These are phyloP conservation scores for Fonsecaea pugnacius DNA, from an alignment of 2,329 filamentous ascomycete species.

Conservation along the genomic window DNA sequence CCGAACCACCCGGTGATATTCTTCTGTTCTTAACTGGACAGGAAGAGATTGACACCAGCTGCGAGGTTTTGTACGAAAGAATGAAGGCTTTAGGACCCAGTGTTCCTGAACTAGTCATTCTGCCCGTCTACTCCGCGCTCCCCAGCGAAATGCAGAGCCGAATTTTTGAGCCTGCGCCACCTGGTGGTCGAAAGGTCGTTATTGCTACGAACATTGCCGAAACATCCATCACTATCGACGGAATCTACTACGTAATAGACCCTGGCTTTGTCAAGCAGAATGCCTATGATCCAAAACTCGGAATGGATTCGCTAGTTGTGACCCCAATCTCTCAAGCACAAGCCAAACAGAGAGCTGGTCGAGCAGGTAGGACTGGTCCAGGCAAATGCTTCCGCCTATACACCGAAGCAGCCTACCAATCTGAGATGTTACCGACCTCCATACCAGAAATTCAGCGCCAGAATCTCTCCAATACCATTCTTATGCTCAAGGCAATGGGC, in stretches of 20 bases:
- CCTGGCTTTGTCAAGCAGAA: conserved; percentile 98
- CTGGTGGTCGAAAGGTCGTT: conserved; percentile 86
- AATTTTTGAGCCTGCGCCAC: conserved; percentile 91
- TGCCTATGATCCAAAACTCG: conserved; percentile 93
- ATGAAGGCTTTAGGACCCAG: conserved; percentile 93
- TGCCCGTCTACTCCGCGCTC: conserved; percentile 94
- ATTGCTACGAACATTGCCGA: conserved; percentile 99
- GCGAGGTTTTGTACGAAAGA: conserved; percentile 88
- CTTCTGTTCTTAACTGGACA: conserved; percentile 96
- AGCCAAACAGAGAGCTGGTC: conserved; percentile 89
- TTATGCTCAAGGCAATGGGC: conserved; percentile 99
- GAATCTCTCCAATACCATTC: conserved; percentile 87
- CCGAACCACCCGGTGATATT: conserved; percentile 89
- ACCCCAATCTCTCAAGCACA: conserved; percentile 97
- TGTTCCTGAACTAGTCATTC: conserved; percentile 87
- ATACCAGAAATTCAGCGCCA: conserved; percentile 97
- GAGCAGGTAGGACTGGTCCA: conserved; percentile 90
- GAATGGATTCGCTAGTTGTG: conserved; percentile 95
- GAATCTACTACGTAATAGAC: conserved; percentile 96
- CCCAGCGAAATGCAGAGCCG: conserved; percentile 91
- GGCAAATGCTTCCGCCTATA: conserved; percentile 96
- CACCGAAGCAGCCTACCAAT: conserved; percentile 92
- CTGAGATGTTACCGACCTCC: conserved; percentile 93
- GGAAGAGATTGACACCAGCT: conserved; percentile 95
- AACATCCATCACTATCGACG: conserved; percentile 96